phyloP scores from a whole-genome alignment of 495 filamentous ascomycete genomes.

The Recurvomyces mirabilis region DNA sequence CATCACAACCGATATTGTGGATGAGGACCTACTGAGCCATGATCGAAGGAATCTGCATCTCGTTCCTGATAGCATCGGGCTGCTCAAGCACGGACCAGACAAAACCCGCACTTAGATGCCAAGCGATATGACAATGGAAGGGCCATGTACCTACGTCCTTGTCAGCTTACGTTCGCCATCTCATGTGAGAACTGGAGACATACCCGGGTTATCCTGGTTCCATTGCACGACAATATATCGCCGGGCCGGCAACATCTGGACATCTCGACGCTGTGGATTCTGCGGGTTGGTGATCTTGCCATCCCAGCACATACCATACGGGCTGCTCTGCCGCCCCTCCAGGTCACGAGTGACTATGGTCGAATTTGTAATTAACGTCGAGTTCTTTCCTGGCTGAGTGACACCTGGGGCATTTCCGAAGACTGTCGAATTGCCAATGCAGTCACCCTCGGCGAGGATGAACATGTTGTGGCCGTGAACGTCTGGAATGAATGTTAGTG shows the following conservation, averaged over 20 bases:
- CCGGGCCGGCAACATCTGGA: conserved; percentile 11
- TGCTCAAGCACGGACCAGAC: conserved; percentile 8
- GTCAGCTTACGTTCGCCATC: too few relatives aligned
- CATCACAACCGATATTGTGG: too few relatives aligned
- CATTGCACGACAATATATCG: conserved; percentile 20
- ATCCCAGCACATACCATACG: conserved; percentile 12
- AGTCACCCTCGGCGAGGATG: conserved; percentile 13
- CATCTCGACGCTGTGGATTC: conserved; percentile 19
- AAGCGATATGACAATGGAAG: conserved; percentile 25
- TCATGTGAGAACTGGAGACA: conserved; percentile 16
- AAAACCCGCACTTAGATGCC: conserved; percentile 21
- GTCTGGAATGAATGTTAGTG: background rate
- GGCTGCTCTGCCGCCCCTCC: conserved; percentile 1
- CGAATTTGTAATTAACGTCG: too few relatives aligned
- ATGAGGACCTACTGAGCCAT: conserved; percentile 12
- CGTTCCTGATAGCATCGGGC: conserved; percentile 6
- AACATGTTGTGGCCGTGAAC: conserved; percentile 17
- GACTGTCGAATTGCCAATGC: conserved; percentile 3
- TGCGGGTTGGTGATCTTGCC: conserved; percentile 6
- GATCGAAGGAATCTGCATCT: conserved; percentile 17
- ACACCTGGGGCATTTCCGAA: background rate
- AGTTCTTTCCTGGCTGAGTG: background rate
- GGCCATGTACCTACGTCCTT: too few relatives aligned
- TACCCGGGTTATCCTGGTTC: conserved; percentile 21
- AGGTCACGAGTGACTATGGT: too few relatives aligned